Conservation (phyloP, 2,329 filamentous ascomycete genomes). For the Domatiomyces catenatus region DNA sequence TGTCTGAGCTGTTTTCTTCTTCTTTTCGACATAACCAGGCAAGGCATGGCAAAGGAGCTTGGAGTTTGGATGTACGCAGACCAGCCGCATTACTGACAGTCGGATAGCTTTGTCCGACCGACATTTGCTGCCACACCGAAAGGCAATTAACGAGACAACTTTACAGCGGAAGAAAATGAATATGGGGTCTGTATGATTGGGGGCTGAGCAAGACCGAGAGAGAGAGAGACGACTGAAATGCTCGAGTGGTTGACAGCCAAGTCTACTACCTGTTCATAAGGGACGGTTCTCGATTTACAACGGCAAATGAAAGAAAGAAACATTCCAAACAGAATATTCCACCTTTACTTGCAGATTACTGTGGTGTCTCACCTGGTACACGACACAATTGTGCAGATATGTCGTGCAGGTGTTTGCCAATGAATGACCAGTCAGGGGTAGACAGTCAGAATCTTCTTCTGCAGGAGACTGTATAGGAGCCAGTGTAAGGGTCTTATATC, state of each 20-base stretch:
- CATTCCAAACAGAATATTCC: not conserved
- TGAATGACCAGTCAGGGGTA: not conserved
- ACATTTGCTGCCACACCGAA: constrained; percentile 61
- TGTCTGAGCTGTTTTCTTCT: constrained; percentile 22
- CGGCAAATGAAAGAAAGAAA: not conserved
- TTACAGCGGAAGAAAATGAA: not conserved
- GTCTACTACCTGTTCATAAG: not conserved
- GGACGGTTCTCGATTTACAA: not conserved
- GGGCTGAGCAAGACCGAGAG: not conserved
- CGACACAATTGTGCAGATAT: not conserved
- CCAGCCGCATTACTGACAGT: constrained; percentile 2
- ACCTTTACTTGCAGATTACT: not conserved
- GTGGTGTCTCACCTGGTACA: not conserved
- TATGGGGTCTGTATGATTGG: not conserved
- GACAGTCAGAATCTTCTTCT: not conserved
- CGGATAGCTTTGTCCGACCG: constrained; percentile 58
- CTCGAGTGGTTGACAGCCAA: not conserved
- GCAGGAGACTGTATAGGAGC: not conserved
- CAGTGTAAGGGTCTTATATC: not conserved
- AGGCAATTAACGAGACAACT: constrained; percentile 22
- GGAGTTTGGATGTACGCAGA: not conserved
- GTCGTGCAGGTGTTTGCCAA: too few relatives aligned
- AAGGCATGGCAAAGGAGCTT: too few relatives aligned
- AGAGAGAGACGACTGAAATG: too few relatives aligned
- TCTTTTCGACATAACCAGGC: not conserved